phyloP scores from a whole-genome alignment of 768 basidiomycete species.

The Asterophora parasitica region DNA sequence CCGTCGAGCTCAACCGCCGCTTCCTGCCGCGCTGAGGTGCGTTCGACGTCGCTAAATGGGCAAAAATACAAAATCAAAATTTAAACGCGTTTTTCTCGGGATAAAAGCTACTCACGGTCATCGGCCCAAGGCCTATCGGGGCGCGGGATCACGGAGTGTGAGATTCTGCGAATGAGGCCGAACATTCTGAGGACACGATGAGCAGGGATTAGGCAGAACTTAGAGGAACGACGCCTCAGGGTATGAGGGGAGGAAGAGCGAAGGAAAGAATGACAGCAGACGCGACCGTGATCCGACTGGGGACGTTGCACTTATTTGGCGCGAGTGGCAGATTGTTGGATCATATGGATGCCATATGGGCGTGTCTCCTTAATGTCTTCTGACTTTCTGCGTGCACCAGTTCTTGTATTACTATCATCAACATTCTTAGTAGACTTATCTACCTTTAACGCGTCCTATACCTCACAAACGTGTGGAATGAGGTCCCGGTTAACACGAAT shows the following conservation, averaged over 20 bases:
- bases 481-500: neutral
- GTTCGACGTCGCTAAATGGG: slow-evolving; percentile 60
- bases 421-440: no score
- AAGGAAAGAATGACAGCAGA: slow-evolving; percentile 12
- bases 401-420: neutral
- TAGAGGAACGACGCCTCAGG: neutral
- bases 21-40: slow-evolving; percentile 67
- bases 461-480: no score
- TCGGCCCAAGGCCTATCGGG: slow-evolving; percentile 75
- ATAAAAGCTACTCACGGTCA: slow-evolving; percentile 49
- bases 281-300: slow-evolving; percentile 18
- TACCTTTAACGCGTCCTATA: no score
- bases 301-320: slow-evolving; percentile 15
- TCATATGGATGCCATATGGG: no score
- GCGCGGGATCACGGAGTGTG: slow-evolving; percentile 62
- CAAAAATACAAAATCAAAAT: slow-evolving; percentile 15
- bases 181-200: slow-evolving; percentile 45
- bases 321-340: slow-evolving; percentile 12
- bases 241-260: slow-evolving; percentile 5
- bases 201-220: neutral
- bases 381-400: neutral
- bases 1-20: slow-evolving; percentile 53
- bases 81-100: slow-evolving; percentile 20
- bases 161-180: slow-evolving; percentile 66
- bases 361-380: slow-evolving; percentile 1